phyloP scores from a whole-genome alignment of 306 rosid species.

The Fagus sylvatica region DNA sequence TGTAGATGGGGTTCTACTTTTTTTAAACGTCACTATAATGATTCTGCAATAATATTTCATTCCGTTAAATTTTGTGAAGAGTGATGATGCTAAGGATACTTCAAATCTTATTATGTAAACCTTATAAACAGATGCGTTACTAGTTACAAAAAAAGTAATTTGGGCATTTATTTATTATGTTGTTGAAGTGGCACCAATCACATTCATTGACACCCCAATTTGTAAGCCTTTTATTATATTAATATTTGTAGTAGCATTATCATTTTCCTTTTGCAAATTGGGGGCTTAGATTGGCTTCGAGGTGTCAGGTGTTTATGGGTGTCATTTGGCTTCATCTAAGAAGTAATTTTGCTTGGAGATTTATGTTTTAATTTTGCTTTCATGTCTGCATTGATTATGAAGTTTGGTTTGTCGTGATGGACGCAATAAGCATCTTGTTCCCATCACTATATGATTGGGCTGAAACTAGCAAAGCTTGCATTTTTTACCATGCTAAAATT shows the following conservation, averaged over 20 bases:
- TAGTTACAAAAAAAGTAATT: too few species aligned
- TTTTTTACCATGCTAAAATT: conserved; percentile 2
- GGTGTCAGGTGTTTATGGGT: background rate
- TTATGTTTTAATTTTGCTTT: background rate
- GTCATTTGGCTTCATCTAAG: background rate
- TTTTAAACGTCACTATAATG: background rate
- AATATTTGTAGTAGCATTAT: too few species aligned
- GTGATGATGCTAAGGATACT: too few species aligned
- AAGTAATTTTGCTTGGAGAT: background rate
- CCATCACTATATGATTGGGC: background rate
- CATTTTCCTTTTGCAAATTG: too few species aligned
- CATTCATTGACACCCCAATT: too few species aligned
- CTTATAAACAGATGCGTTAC: too few species aligned
- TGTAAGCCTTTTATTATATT: too few species aligned
- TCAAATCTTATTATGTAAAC: too few species aligned
- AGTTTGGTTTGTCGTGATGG: background rate
- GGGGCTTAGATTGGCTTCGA: background rate
- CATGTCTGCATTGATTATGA: background rate
- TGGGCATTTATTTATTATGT: too few species aligned
- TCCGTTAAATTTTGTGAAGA: background rate
- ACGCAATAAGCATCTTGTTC: background rate
- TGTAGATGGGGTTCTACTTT: too few species aligned
- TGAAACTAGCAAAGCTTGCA: conserved; percentile 9
- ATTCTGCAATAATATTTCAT: background rate
- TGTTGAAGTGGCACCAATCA: too few species aligned